A percentile compares a stretch with the other conserved stretches of the same genome.
These are phyloP conservation scores for Massariosphaeria phaeospora DNA, from an alignment of 495 filamentous ascomycete genomes.

Conservation along the genomic window DNA sequence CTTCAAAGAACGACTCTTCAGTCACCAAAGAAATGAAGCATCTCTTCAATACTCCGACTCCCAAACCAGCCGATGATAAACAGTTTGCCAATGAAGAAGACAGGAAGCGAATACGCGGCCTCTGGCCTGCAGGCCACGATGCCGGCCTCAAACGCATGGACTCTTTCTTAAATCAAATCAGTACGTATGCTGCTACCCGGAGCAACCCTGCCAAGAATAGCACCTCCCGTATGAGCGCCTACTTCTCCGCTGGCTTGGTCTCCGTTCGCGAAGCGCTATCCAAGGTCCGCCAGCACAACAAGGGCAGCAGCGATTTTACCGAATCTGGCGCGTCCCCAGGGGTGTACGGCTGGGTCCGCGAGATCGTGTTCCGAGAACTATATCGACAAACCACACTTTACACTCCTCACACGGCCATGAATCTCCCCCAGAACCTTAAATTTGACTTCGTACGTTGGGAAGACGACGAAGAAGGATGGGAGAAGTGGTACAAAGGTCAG, in stretches of 20 bases:
- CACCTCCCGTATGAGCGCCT: conserved; percentile 41
- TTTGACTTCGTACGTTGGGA: conserved; percentile 48
- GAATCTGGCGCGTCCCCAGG: background rate
- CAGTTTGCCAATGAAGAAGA: conserved; percentile 40
- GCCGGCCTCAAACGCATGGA: conserved; percentile 42
- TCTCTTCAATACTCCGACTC: conserved; percentile 37
- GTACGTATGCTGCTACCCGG: conserved; percentile 40
- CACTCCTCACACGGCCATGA: conserved; percentile 45
- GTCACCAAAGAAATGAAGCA: conserved; percentile 32
- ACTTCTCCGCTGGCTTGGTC: conserved; percentile 41
- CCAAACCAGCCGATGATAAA: conserved; percentile 39
- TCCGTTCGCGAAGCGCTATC: conserved; percentile 14
- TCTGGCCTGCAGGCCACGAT: conserved; percentile 45
- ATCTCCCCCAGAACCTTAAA: conserved; percentile 46
- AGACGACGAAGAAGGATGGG: conserved; percentile 45
- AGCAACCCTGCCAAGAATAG: conserved; percentile 41
- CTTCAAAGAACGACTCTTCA: conserved; percentile 35
- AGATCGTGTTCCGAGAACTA: conserved; percentile 47
- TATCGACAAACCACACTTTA: conserved; percentile 44
- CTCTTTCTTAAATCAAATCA: conserved; percentile 40
- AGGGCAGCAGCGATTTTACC: conserved; percentile 31
- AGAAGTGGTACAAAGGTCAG: conserved; percentile 43
- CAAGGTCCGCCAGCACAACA: conserved; percentile 11
- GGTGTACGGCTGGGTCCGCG: conserved; percentile 42
- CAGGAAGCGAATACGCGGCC: conserved; percentile 37